Conservation (phyloP, 352 stramenopile genomes). For the Phytopythium aichiense region DNA sequence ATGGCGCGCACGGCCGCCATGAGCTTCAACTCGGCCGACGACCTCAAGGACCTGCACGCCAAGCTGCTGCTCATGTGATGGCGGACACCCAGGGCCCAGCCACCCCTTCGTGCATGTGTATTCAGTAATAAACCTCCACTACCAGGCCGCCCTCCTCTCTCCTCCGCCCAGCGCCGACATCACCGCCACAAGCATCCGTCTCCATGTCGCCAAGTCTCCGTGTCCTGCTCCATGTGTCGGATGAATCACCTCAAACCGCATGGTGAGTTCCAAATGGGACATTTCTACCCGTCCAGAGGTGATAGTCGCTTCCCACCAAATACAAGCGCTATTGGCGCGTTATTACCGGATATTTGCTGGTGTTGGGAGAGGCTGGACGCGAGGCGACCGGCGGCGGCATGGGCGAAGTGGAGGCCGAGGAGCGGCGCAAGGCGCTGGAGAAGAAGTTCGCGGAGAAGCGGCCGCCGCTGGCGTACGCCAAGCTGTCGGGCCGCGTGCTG, state of each 20-base stretch:
- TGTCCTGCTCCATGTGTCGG: neutral
- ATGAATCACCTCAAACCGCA: neutral
- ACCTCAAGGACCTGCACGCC: slow-evolving; percentile 47
- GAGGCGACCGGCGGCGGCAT: neutral
- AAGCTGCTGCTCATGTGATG: slow-evolving; percentile 19
- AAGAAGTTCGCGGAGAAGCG: slow-evolving; percentile 73
- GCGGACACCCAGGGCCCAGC: neutral
- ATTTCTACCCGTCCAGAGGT: no score
- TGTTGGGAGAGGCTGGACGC: neutral
- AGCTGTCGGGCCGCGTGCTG: slow-evolving; percentile 54
- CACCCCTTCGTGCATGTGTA: neutral
- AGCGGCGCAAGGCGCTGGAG: slow-evolving; percentile 77
- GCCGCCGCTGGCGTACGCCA: slow-evolving; percentile 77
- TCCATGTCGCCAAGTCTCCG: no score
- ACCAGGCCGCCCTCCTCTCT: neutral
- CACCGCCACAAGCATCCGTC: neutral
- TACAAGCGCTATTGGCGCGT: no score
- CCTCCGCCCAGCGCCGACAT: neutral
- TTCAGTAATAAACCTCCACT: slow-evolving; percentile 1
- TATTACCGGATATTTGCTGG: no score
- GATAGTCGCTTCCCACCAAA: no score
- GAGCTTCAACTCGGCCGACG: slow-evolving; percentile 44
- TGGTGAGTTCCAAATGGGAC: no score
- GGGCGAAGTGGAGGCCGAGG: slow-evolving; percentile 30
- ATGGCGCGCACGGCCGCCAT: slow-evolving; percentile 40